These are phyloP conservation scores for Thalia dealbata DNA, from an alignment of 176 grass and related monocot species.

Conservation along the genomic window DNA sequence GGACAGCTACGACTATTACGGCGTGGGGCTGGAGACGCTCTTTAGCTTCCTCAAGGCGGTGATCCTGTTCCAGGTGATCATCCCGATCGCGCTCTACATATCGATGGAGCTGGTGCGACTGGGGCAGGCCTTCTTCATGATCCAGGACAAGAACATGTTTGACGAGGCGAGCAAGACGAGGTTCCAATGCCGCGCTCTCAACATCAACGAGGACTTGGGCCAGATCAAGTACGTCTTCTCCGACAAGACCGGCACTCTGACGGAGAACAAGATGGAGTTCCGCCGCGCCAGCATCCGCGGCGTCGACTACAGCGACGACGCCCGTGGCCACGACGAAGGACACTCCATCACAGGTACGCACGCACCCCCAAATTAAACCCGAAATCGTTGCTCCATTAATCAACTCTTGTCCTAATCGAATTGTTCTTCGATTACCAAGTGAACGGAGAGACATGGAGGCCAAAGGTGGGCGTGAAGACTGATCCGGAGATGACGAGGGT, in stretches of 20 bases:
- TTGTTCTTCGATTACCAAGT: conserved; percentile 18
- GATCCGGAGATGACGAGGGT: conserved; percentile 44
- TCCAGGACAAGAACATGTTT: conserved; percentile 61
- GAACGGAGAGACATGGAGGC: conserved; percentile 21
- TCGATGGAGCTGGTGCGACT: conserved; percentile 85
- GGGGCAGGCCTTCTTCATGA: conserved; percentile 93
- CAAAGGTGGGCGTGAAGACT: conserved; percentile 52
- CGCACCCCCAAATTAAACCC: neutral
- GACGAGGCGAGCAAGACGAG: conserved; percentile 37
- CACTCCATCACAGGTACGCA: conserved; percentile 15
- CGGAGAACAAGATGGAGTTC: conserved; percentile 94
- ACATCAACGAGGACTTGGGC: conserved; percentile 98
- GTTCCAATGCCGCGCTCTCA: conserved; percentile 92
- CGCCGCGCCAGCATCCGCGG: conserved; percentile 60
- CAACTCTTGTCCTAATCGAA: neutral
- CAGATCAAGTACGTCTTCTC: conserved; percentile 98
- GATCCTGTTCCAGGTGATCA: conserved; percentile 81
- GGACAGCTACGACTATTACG: conserved; percentile 62
- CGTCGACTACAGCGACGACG: conserved; percentile 40
- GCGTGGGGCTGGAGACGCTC: conserved; percentile 37
- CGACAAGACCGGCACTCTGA: conserved; percentile 90
- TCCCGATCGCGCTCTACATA: conserved; percentile 83
- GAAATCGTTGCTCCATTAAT: neutral
- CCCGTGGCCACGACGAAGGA: neutral
- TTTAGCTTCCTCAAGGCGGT: conserved; percentile 77